Base-by-base conservation (phyloP, 2,329 filamentous ascomycete genomes). In the Dactylonectria estremocensis region DNA sequence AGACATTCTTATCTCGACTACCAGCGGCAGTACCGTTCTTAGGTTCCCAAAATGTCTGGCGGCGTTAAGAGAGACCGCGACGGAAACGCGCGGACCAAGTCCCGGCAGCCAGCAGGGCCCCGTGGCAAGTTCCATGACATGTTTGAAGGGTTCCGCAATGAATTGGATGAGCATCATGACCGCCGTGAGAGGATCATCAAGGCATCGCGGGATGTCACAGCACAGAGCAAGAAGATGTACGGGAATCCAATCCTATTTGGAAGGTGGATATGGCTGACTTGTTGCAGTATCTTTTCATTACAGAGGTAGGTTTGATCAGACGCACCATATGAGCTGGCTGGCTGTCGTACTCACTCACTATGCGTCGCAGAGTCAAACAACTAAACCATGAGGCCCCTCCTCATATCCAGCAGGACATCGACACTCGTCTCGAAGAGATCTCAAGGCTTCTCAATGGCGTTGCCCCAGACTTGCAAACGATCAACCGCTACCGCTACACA, bases 201-300 rank as follows among this genome's bases (percentile, higher is more conserved):
- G 84, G 92, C 91, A 2, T 97, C 94, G 9, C 87, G 95, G 69
- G 96, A 99, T 80, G 93, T 99, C 66, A 99, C 96, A 7, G 95
- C 94, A 0, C 86, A 95, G 61, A 97, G 94, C 82, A 99, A 99
- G 86, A 99, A 98, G 84, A 97, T 98, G 95, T 97, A 82, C 83
- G 20, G 3, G 3, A 13, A 16, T 3, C 1, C 1, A 6, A 5
- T 3, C 1, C 16, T 10, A 13, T 49, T 24, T 43, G 3, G 4
- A 22, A 10, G 2, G 7, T 18, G 4, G 18, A 16, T 6, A 20
- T 35, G 10, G 0, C 68, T 76, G 31, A 76, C 33, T 3, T 16
- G 2, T 1, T 14, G 9, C 49, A 83, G 82, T 35, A 83, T 83
- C 18, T 82, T 81, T 64, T 76, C 79, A 0, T 67, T 83, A 5